Evolutionary conservation across 2,329 filamentous ascomycete genomes (phyloP), one percentile per base, ranked within the genome.

Genomic region (Sporothrix schenckii): DNA sequence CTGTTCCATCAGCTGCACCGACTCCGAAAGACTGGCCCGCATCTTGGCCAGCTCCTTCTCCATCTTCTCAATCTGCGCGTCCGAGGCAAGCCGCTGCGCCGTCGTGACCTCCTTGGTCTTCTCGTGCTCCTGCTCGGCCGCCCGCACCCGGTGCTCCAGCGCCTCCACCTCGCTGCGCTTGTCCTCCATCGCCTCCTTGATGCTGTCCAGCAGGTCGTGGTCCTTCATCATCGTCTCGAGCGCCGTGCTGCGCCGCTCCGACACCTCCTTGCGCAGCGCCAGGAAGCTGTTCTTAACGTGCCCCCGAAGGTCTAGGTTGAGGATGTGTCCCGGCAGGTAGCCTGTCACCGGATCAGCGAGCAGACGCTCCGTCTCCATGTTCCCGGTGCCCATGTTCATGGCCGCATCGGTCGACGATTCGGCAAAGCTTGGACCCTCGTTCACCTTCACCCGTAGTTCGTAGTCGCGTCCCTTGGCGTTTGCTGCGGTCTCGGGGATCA

Each of bases 21-120:
- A 93, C 79, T 97, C 94, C 2, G 88, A 90, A 41, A 97, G 83
- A 13, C 90, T 91, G 2, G 91, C 88, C 54, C 94, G 87, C 92
- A 98, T 97, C 79, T 93, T 92, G 61, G 92, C 91, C n/a, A 99
- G 83, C 79, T 99, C 94, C 80, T 97, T 97, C 81, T 99, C 95
- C 91, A 97, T 96, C 83, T 95, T 95, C 81, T 99, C 95, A 76
- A 99, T 97, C 79, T 98, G 94, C 10, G 94, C 89, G 78, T 98
- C 95, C 2, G 90, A 92, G 9, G 90, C 91, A 78, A 94, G 88
- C 81, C 96, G 96, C 79, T 97, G 93, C 21, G 93, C 92, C 60
- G 87, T 92, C 9, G 92, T 94, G 74, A 87, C 85, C 84, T 97
- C 95, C 77, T 94, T 94, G 24, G 93, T 94, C 81, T 92, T 93